Evolutionary conservation across 2,329 filamentous ascomycete species (phyloP), one percentile per base, ranked within the genome.

Genomic region (Clonostachys byssicola): DNA sequence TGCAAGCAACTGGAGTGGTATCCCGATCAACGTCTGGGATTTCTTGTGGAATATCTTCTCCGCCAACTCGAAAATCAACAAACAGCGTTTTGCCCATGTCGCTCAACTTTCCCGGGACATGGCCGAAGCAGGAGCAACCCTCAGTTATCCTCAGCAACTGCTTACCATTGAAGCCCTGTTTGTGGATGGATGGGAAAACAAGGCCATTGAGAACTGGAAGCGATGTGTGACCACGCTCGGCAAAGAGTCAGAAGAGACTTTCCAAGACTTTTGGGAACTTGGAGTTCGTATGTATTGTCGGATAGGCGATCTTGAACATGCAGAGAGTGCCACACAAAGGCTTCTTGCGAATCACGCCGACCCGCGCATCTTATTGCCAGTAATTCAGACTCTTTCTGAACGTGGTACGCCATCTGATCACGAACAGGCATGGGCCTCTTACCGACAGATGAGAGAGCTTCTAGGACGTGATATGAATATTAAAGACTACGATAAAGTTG

Each of bases 401-500:
- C 59, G 74, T 5, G 69, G 71, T 3, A 75, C 61, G 43, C 71
- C 60, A 49, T 77, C 69, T 20, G 57, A 59, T 6, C 73, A 73
- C 30, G 65, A 77, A 16, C 73, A 74, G 51, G 88, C 88, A 0
- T 92, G 86, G 81, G 66, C 74, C 20, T 63, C 80, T 2, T 94
- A 92, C 62, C 67, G 81, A 36, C 74, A 75, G 45, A 72, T 95
- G 54, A 82, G 83, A 50, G 68, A 73, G 23, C 73, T 78, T 6
- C 71, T 90, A 3, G 81, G 78, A 1, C 60, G 73, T 20, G 65
- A 74, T 1, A 85, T 91, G 68, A 78, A 73, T 4, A 83, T 92
- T 58, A 70, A 81, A 16, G 87, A 95, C 59, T 95, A 92, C 56
- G 90, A 95, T 61, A 72, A 78, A 50, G 77, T 92, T 35, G 83